Conservation (phyloP, 2,329 filamentous ascomycete genomes). For the Botryotinia calthae region DNA sequence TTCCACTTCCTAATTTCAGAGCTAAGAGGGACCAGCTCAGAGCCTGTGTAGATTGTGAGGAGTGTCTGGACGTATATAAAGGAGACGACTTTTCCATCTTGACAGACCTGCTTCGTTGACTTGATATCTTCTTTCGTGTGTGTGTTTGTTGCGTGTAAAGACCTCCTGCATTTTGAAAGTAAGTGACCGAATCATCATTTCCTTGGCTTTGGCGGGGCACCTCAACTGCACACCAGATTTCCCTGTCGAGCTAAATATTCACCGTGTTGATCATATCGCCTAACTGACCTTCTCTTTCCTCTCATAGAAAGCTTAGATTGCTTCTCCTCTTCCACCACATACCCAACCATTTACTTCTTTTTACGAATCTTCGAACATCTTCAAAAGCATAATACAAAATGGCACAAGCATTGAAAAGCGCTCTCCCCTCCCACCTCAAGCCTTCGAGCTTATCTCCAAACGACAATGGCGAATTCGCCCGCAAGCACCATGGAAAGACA, state of each 20-base stretch:
- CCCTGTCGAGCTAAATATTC: constrained; percentile 10
- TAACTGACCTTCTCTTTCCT: constrained; percentile 12
- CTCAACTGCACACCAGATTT: constrained; percentile 2
- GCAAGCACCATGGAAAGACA: constrained; percentile 79
- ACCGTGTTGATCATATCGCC: constrained; percentile 16
- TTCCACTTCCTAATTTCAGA: not conserved
- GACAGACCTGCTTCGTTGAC: not conserved
- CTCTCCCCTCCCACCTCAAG: constrained; percentile 81
- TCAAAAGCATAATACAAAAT: constrained; percentile 45
- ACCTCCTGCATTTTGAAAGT: not conserved
- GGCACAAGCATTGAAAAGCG: constrained; percentile 69
- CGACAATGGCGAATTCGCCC: constrained; percentile 50
- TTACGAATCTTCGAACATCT: constrained; percentile 8
- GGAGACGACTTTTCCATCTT: not conserved
- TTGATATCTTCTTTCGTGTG: not conserved
- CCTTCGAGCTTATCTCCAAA: constrained; percentile 38
- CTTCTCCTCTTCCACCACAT: constrained; percentile 4
- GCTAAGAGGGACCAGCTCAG: not conserved
- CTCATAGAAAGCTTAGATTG: constrained; percentile 13
- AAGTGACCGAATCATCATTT: not conserved
- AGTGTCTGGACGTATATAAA: not conserved
- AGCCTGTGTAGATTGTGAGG: not conserved
- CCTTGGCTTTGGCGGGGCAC: constrained; percentile 13
- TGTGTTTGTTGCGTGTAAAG: constrained; percentile 1
- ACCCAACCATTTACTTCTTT: constrained; percentile 2